Base-by-base conservation (phyloP, 495 filamentous ascomycete species). In the Penicillium argentinense region DNA sequence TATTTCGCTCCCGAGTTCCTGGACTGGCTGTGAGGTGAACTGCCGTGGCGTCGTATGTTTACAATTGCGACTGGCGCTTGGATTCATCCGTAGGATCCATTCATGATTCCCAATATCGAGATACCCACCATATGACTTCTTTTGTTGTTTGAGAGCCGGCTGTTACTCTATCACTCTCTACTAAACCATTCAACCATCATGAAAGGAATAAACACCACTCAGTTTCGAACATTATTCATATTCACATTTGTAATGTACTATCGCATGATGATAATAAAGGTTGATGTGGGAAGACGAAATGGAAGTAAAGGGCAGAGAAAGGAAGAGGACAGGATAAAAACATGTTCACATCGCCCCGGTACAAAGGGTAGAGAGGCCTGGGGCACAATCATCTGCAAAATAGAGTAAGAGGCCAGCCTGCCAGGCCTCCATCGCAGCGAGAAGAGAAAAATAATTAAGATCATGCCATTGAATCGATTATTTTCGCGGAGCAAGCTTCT, bases 1-100 rank as follows among this genome's bases (percentile, higher is more conserved):
- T 98, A 98, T 64, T 98, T 98, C 59, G 88, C 86, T 1, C 93
- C 95, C 5, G 85, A 96, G 29, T 95, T 97, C 56, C 67, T 98
- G 51, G 89, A 95, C 41, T 96, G 91, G 91, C 67, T 88, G 32
- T 66, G 21, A 33, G n/a, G 25, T 28, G 25, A 28, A 28, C 25
- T 28, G 5, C 6, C 12, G 25, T 28, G 6, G 25, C 6, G 51
- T 38, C 26, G n/a, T 26, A 36, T 34, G 17, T n/a, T n/a, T n/a
- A n/a, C n/a, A n/a, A n/a, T n/a, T n/a, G n/a, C n/a, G n/a, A n/a
- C n/a, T n/a, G n/a, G n/a, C n/a, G n/a, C n/a, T 39, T 17, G 16
- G 13, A 23, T 56, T 25, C 42, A 21, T 45, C 37, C 28, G 38
- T 26, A 26, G 5, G n/a, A n/a, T n/a, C n/a, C n/a, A n/a, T n/a